Evolutionary conservation across 2,329 filamentous ascomycete genomes (phyloP).

Genomic region (Aspergillus fumigatus): DNA sequence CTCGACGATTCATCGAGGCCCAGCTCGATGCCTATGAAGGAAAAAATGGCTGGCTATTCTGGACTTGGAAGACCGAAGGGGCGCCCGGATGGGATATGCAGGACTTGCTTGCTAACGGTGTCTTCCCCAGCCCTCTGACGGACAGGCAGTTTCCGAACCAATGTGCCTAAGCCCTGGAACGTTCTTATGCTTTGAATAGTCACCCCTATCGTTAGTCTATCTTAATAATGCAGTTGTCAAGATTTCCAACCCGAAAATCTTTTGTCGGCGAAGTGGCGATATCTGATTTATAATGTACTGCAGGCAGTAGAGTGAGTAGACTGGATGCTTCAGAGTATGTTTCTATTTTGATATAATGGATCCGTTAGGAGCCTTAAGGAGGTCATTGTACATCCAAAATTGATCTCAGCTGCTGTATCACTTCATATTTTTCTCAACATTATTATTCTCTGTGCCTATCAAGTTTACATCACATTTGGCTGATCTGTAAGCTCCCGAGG

Average conservation of each 20-base stretch:
- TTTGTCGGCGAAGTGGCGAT: neutral
- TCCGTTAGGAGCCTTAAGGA: too few species aligned
- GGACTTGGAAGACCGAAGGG: slow-evolving; percentile 49
- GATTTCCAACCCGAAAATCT: neutral
- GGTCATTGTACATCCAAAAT: too few species aligned
- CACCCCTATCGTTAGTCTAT: neutral
- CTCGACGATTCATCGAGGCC: slow-evolving; percentile 43
- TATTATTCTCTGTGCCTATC: too few species aligned
- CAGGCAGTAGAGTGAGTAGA: too few species aligned
- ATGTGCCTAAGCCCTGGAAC: slow-evolving; percentile 16
- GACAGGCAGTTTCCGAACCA: slow-evolving; percentile 31
- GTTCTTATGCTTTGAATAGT: neutral
- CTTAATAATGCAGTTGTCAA: neutral
- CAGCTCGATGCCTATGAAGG: slow-evolving; percentile 44
- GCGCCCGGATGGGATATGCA: slow-evolving; percentile 48
- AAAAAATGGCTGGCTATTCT: slow-evolving; percentile 45
- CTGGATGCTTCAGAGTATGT: too few species aligned
- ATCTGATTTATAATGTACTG: too few species aligned
- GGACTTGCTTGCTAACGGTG: slow-evolving; percentile 36
- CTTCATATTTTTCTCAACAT: too few species aligned
- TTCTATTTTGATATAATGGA: too few species aligned
- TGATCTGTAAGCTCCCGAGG: neutral
- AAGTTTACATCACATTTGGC: too few species aligned
- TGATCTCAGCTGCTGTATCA: too few species aligned
- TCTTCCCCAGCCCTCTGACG: slow-evolving; percentile 46